Percentiles rank a stretch among this genome's conserved stretches.
Evolutionary conservation across 2,329 filamentous ascomycete species (phyloP).

Genomic region (Tolypocladium paradoxum): DNA sequence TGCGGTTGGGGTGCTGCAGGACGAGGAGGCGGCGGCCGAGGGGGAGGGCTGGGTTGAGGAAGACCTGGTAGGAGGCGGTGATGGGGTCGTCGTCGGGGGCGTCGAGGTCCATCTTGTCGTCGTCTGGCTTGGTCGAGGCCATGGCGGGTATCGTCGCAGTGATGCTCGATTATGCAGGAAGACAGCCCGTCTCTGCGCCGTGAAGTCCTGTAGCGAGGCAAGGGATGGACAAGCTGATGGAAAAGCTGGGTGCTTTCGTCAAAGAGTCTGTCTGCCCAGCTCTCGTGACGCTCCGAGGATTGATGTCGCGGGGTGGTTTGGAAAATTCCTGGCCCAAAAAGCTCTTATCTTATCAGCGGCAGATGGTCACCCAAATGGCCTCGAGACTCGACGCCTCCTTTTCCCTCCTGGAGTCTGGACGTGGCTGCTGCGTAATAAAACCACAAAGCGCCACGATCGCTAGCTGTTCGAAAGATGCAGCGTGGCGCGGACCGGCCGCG

Average conservation of each 20-base stretch:
- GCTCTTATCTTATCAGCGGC: conserved; percentile 16
- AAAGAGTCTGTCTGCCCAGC: background rate
- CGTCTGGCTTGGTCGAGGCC: conserved; percentile 7
- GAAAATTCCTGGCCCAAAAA: background rate
- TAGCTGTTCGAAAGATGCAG: no score
- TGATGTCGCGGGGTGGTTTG: background rate
- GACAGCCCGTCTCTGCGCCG: background rate
- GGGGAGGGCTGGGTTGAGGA: conserved; percentile 64
- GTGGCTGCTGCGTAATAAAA: background rate
- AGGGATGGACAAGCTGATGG: background rate
- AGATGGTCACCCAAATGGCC: background rate
- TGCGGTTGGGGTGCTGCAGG: conserved; percentile 80
- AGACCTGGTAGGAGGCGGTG: conserved; percentile 69
- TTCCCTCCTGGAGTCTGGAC: no score
- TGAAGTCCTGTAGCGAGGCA: background rate
- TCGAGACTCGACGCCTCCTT: background rate
- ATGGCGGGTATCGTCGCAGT: background rate
- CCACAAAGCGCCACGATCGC: background rate
- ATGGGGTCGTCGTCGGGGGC: conserved; percentile 49
- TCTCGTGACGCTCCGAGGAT: background rate
- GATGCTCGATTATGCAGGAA: background rate
- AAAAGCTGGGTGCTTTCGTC: background rate
- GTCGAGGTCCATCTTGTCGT: conserved; percentile 13
- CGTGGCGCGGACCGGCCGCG: no score
- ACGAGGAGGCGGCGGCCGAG: conserved; percentile 59